These are phyloP conservation scores for Aspergillus puulaauensis DNA, from an alignment of 2,329 filamentous ascomycete genomes.

Conservation along the genomic window DNA sequence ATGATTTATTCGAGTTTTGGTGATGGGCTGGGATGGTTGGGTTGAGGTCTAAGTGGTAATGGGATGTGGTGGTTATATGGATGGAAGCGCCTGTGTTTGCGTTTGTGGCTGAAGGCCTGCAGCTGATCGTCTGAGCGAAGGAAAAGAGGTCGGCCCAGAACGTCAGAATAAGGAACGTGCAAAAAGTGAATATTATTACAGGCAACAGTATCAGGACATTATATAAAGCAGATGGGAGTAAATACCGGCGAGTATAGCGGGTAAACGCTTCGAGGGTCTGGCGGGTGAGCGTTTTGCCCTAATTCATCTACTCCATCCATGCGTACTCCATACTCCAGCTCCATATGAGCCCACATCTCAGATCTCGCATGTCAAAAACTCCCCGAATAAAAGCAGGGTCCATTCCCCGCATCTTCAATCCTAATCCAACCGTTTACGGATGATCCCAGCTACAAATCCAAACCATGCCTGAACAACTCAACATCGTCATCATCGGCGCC, in stretches of 20 bases:
- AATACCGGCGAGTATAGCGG: neutral
- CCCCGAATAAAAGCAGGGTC: neutral
- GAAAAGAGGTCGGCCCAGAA: no score
- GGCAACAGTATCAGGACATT: neutral
- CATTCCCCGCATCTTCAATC: no score
- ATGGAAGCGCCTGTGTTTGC: neutral
- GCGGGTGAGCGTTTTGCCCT: constrained; percentile 5
- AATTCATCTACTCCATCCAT: neutral
- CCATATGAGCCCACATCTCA: neutral
- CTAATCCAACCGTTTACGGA: no score
- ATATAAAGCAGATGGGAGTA: neutral
- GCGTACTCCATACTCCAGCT: neutral
- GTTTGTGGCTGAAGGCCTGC: no score
- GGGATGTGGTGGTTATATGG: neutral
- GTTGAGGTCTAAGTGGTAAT: neutral
- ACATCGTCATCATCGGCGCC: constrained; percentile 47
- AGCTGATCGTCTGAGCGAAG: no score
- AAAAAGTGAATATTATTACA: no score
- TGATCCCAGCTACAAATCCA: neutral
- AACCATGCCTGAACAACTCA: neutral
- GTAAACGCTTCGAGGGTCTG: constrained; percentile 1
- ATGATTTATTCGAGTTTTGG: no score
- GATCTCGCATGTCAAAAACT: neutral
- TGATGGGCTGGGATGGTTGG: neutral
- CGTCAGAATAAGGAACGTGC: no score